Base-by-base conservation (phyloP, 2,329 filamentous ascomycete species). In the Dactylellina leptospora region DNA sequence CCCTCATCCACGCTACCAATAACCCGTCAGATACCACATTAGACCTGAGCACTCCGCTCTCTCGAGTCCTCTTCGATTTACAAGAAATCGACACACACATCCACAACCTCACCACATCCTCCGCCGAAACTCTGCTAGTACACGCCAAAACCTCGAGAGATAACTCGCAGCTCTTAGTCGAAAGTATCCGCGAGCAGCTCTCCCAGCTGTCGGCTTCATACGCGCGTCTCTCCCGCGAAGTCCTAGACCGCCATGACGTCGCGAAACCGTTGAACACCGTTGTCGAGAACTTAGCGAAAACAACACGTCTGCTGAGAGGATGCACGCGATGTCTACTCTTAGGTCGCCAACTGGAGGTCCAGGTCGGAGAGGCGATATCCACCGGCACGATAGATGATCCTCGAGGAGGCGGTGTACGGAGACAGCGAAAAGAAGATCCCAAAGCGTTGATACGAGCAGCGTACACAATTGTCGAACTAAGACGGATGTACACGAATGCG, bases 81-180 rank as follows among this genome's bases (percentile, higher is more conserved):
- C 95, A 97, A 79, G 95, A 97, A 81, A 90, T 99, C 75, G 93
- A 97, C 81, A 96, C 93, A 0, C 92, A 96, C 79, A 96, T 99
- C 74, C 92, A 99, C 79, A 86, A 87, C 2, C 85, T 97, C 40
- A 96, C 93, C 4, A 95, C 92, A 1, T 88, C 90, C 74, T 90
- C 89, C 25, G 92, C 95, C 1, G 82, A 93, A 0, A 90, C 92
- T 0, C 84, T 99, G 25, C 85, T 99, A 18, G 83, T 87, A 27
- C 85, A 97, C 80, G 96, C 93, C 2, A 84, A 87, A 71, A 82
- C 86, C 44, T 90, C 95, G 79, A 90, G 88, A 11, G 84, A 87
- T 28, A 87, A 92, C 1, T 92, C 90, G 75, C 84, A 85, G 55
- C 84, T 84, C 58, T 89, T 97, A 74, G 82, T 96, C 59, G 81